Percentiles rank a stretch among this genome's conserved stretches.
phyloP scores from a whole-genome alignment of 192 early-diverging fungal species.

The Backusella tarrabulga region DNA sequence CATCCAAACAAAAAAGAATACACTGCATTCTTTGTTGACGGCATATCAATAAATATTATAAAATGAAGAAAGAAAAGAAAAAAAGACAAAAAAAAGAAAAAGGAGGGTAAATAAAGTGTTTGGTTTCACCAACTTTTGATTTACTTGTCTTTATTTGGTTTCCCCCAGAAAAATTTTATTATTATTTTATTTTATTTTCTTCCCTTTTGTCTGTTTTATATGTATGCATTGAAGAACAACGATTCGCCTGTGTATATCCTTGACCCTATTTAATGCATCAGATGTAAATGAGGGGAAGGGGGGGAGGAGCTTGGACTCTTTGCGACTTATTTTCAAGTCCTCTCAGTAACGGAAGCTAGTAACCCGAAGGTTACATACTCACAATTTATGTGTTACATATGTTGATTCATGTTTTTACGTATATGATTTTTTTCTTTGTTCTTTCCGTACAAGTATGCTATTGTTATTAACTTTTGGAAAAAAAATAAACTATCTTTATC shows the following conservation, averaged over 20 bases:
- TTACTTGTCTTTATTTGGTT: background rate
- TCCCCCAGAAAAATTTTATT: background rate
- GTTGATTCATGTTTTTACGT: background rate
- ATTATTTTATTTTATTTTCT: background rate
- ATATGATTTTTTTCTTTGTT: background rate
- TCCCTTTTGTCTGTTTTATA: background rate
- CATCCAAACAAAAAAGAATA: background rate
- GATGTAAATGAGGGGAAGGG: background rate
- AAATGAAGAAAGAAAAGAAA: background rate
- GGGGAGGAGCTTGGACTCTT: background rate
- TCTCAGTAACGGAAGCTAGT: background rate
- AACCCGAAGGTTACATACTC: conserved; percentile 4
- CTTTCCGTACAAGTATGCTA: background rate
- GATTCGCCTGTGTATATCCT: background rate
- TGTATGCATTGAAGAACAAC: conserved; percentile 3
- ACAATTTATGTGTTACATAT: background rate
- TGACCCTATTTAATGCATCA: background rate
- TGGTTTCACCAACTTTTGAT: conserved; percentile 5
- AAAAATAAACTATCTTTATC: background rate
- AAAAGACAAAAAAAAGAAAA: background rate
- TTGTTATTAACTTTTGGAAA: background rate
- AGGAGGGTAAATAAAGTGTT: conserved; percentile 5
- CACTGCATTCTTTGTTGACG: background rate
- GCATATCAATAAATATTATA: background rate
- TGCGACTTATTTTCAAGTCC: background rate